phyloP scores from a whole-genome alignment of 2,329 filamentous ascomycete genomes.

The Rugonectria rugulosa region DNA sequence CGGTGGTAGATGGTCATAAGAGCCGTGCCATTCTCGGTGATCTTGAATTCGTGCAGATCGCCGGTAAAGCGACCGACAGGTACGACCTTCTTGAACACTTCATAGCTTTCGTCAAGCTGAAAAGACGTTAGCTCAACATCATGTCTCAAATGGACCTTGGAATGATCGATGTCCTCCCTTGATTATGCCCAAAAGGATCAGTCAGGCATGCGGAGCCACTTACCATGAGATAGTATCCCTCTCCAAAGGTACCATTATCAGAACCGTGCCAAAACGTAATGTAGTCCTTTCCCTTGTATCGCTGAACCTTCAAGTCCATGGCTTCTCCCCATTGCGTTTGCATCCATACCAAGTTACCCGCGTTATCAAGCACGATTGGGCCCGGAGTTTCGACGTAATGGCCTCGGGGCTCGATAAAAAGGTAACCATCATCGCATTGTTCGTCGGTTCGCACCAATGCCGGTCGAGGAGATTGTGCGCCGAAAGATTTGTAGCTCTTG shows the following conservation, averaged over 20 bases:
- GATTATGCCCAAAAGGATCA: background rate
- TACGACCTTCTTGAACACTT: constrained; percentile 36
- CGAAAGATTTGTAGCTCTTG: constrained; percentile 31
- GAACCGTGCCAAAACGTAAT: constrained; percentile 47
- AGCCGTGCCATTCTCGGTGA: constrained; percentile 50
- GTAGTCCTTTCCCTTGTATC: constrained; percentile 25
- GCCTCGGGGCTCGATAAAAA: constrained; percentile 49
- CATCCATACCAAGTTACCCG: constrained; percentile 56
- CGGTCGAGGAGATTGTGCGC: constrained; percentile 41
- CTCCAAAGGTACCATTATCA: constrained; percentile 54
- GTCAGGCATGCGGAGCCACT: constrained; percentile 4
- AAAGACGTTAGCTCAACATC: background rate
- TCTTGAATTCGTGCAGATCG: constrained; percentile 49
- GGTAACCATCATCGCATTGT: constrained; percentile 47
- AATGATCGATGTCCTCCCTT: too few relatives aligned
- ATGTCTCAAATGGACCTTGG: background rate
- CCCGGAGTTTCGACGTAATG: constrained; percentile 46
- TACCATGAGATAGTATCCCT: constrained; percentile 56
- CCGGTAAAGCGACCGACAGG: constrained; percentile 34
- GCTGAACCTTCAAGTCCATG: constrained; percentile 35
- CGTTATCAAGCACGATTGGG: constrained; percentile 53
- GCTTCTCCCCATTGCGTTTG: constrained; percentile 40
- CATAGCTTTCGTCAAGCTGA: constrained; percentile 43
- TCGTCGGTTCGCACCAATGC: constrained; percentile 39
- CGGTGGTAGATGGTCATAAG: constrained; percentile 49